Evolutionary conservation across 164 flowering plant genomes (phyloP).

Genomic region (Amborella trichopoda): DNA sequence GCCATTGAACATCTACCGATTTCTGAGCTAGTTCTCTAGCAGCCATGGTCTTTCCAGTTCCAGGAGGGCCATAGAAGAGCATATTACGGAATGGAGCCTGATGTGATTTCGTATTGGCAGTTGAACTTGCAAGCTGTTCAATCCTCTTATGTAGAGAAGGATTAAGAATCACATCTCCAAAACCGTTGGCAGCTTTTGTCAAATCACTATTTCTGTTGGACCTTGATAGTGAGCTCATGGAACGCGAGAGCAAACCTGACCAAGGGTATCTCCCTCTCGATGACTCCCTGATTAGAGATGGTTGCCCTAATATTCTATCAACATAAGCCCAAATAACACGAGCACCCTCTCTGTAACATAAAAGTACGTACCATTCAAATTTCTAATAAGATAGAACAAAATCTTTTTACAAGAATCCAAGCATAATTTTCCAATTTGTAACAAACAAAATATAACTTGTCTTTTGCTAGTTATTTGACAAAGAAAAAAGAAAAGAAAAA

Average conservation of each 20-base stretch:
- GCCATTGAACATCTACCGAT: conserved; percentile 92
- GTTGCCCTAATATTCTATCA: conserved; percentile 94
- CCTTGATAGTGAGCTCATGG: conserved; percentile 29
- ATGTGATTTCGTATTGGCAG: conserved; percentile 91
- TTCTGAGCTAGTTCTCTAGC: conserved; percentile 89
- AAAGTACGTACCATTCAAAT: too few relatives aligned
- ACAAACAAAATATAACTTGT: too few relatives aligned
- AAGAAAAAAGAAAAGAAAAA: neutral
- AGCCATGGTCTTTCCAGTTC: conserved; percentile 99
- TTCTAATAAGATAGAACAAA: too few relatives aligned
- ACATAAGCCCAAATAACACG: conserved; percentile 89
- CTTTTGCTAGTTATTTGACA: neutral
- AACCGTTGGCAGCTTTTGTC: conserved; percentile 44
- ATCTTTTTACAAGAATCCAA: too few relatives aligned
- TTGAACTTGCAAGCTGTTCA: conserved; percentile 77
- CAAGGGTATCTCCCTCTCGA: conserved; percentile 93
- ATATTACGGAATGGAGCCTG: conserved; percentile 93
- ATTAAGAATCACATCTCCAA: conserved; percentile 83
- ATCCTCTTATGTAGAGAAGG: conserved; percentile 81
- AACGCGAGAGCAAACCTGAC: conserved; percentile 67
- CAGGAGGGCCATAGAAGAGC: conserved; percentile 98
- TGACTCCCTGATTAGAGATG: conserved; percentile 92
- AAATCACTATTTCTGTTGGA: conserved; percentile 20
- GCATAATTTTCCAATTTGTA: too few relatives aligned
- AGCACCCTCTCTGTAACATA: conserved; percentile 98